Evolutionary conservation across 2,329 filamentous ascomycete species (phyloP), one percentile per base, ranked within the genome.

Genomic region (Epichloe brachyelytri): DNA sequence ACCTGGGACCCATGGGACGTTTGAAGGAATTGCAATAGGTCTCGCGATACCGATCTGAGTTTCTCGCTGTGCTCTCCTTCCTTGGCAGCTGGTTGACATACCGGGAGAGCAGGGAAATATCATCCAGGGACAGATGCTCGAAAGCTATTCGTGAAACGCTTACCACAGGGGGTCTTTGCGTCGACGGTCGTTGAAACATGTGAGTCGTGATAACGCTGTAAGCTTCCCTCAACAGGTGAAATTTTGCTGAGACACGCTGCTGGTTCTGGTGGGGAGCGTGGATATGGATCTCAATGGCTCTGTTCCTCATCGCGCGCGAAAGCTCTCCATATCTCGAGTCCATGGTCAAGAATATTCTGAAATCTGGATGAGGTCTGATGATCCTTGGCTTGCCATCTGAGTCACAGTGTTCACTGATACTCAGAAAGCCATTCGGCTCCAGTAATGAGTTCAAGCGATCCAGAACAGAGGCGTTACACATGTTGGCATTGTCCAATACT

Each of bases 231-330:
- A 26, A 80, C 63, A 10, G 69, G 64, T 0, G 72, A 59, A 14
- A 78, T 63, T 26, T 62, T 68, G n/a, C 62, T 61, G n/a, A 68
- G 60, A 59, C 66, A 69, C 3, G 58, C 48, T 2, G 64, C 61
- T 1, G 58, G 55, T 11, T 41, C 54, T 1, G 69, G 65, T 1
- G 68, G 67, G 69, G 62, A 6, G 66, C 65, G 55, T 82, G 74
- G 44, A 98, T 73, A 60, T 83, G 93, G 10, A 98, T 85, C 67
- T 98, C 94, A 26, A 96, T 77, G 46, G 89, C 89, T 65, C 93
- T 81, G 67, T 98, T 98, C 52, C 94, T 78, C 93, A 98, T 98
- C 0, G 93, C 93, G 55, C 93, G 79, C 3, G 93, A 98, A 8
- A 98, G 74, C 65, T 98, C 93, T 17, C 93, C 94, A 65, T 95